A percentile compares a stretch with the other conserved stretches of the same genome.
phyloP scores from a whole-genome alignment of 805 yeast species.

The Cyberlindnera xylosilytica region DNA sequence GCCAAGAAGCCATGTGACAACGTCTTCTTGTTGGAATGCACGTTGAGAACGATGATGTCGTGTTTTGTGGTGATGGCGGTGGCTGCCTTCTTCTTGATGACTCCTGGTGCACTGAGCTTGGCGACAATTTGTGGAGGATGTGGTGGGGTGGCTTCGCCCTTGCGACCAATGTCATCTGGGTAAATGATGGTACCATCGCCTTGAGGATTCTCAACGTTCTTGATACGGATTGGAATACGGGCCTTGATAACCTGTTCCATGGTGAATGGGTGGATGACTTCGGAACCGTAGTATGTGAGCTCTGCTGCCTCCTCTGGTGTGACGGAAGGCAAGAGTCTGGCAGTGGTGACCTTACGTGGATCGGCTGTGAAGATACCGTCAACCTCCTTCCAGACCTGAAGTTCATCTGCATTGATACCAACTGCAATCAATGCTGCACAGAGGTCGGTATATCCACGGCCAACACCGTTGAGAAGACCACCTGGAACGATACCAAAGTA shows the following conservation, averaged over 20 bases:
- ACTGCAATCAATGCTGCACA: slow-evolving; percentile 98
- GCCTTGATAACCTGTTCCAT: slow-evolving; percentile 99
- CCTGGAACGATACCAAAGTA: slow-evolving; percentile 97
- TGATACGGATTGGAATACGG: slow-evolving; percentile 92
- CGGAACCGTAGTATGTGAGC: slow-evolving; percentile 95
- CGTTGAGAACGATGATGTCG: slow-evolving; percentile 86
- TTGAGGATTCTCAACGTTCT: slow-evolving; percentile 90
- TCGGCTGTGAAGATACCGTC: slow-evolving; percentile 99
- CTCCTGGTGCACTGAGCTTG: slow-evolving; percentile 23
- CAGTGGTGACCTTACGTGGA: slow-evolving; percentile 91
- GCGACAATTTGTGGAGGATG: slow-evolving; percentile 73
- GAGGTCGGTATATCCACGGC: slow-evolving; percentile 95
- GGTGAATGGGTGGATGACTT: slow-evolving; percentile 97
- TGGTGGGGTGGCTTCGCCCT: slow-evolving; percentile 89
- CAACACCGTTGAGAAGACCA: slow-evolving; percentile 87
- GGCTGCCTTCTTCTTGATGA: slow-evolving; percentile 59
- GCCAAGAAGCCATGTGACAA: slow-evolving; percentile 95
- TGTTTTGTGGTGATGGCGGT: slow-evolving; percentile 96
- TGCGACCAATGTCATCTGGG: slow-evolving; percentile 83
- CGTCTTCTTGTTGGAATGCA: slow-evolving; percentile 91
- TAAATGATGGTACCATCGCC: slow-evolving; percentile 93
- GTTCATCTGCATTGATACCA: slow-evolving; percentile 86
- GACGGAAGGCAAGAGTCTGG: slow-evolving; percentile 78
- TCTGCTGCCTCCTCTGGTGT: slow-evolving; percentile 99
- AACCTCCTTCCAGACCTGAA: slow-evolving; percentile 98